These are phyloP conservation scores for Lentinula edodes DNA, from an alignment of 768 basidiomycete species.

Conservation along the genomic window DNA sequence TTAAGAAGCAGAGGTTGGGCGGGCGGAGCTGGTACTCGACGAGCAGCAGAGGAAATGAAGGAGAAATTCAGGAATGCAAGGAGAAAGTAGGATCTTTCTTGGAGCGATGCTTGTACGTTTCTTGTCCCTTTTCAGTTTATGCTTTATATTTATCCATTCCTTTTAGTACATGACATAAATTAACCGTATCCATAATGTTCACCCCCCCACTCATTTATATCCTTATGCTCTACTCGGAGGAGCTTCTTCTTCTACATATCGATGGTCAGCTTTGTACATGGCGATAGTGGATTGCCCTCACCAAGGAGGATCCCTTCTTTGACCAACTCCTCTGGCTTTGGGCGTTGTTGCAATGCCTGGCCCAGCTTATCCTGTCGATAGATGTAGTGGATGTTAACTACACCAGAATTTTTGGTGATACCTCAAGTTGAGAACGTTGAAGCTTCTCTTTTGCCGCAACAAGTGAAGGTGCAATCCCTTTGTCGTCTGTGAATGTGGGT, in stretches of 20 bases:
- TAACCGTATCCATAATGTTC: background rate
- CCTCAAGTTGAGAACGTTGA: constrained; percentile 59
- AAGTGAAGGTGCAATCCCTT: constrained; percentile 50
- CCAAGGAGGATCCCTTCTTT: constrained; percentile 55
- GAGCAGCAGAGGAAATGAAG: constrained; percentile 53
- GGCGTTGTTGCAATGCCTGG: constrained; percentile 51
- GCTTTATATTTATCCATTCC: background rate
- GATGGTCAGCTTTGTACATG: background rate
- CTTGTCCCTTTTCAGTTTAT: background rate
- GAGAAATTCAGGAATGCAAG: constrained; percentile 37
- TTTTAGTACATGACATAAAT: constrained; percentile 3
- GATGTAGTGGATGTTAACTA: background rate
- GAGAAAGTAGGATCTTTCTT: constrained; percentile 12
- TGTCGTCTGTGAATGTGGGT: constrained; percentile 41
- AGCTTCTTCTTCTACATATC: constrained; percentile 10
- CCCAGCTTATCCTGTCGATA: constrained; percentile 53
- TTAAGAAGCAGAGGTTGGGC: constrained; percentile 79
- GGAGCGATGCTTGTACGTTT: background rate
- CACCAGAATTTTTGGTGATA: constrained; percentile 18
- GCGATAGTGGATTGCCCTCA: constrained; percentile 9
- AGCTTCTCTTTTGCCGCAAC: constrained; percentile 56
- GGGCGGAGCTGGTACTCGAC: constrained; percentile 60
- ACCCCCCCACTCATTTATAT: background rate
- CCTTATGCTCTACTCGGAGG: constrained; percentile 5
- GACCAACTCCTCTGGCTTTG: constrained; percentile 57